phyloP scores from a whole-genome alignment of 345 rosid genomes.

The Conringia planisiliqua region DNA sequence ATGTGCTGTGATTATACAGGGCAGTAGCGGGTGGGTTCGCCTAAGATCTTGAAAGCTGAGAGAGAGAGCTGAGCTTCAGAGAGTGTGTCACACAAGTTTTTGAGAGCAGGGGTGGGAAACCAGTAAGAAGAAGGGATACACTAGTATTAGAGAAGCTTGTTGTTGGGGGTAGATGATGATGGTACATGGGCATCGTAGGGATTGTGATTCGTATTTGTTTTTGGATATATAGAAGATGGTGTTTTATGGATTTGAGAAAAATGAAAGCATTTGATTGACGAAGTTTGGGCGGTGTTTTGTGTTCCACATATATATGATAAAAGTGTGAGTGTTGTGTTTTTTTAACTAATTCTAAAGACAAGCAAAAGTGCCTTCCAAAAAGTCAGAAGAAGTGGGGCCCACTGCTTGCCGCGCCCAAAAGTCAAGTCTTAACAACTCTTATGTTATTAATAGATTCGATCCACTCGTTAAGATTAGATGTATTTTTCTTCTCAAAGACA shows the following conservation, averaged over 20 bases:
- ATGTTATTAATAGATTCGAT: no score
- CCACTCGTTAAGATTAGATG: no score
- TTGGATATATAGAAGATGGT: not conserved
- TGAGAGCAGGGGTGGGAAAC: not conserved
- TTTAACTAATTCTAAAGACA: not conserved
- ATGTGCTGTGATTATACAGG: not conserved
- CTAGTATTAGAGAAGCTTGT: not conserved
- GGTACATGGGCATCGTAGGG: not conserved
- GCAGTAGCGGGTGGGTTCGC: not conserved
- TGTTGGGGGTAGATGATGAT: not conserved
- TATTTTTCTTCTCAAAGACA: no score
- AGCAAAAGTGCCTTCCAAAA: not conserved
- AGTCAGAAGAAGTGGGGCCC: not conserved
- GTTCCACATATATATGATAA: not conserved
- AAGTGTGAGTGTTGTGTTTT: not conserved
- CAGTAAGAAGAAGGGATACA: not conserved
- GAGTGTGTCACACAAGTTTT: not conserved
- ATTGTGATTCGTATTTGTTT: not conserved
- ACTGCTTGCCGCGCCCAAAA: not conserved
- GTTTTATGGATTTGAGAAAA: not conserved
- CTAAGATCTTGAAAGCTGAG: not conserved
- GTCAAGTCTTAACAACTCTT: constrained; percentile 1
- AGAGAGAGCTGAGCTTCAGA: not conserved
- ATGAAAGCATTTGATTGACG: not conserved
- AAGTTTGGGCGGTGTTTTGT: constrained; percentile 12